Evolutionary conservation across 1,139 yeast species (phyloP), one percentile per base, ranked within the genome.

Genomic region (Nadsonia commutata): DNA sequence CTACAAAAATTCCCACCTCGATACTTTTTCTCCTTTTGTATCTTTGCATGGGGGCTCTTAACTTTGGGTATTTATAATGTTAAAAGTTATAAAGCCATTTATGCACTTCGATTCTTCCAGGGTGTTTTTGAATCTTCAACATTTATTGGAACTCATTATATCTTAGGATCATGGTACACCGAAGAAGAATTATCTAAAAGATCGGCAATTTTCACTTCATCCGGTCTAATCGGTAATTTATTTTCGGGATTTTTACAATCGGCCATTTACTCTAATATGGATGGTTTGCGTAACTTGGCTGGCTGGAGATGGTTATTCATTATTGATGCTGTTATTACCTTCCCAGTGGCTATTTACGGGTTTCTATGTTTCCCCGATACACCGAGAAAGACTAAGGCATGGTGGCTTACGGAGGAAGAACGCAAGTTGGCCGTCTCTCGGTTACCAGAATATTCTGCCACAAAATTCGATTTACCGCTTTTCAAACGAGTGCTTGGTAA

Each of bases 291-390:
- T 22, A 80, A 81, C 0, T 60, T 74, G 38, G 70, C 63, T 17
- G 74, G 80, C 2, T 78, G 84, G 84, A 70, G 78, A 58, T 77
- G 84, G 83, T 64, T 78, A 45, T 78, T 77, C 52, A 72, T 78
- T 43, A 68, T 78, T 48, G 83, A 74, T 51, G 77, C 75, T 3
- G 57, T 68, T 16, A 63, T 74, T 40, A 66, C 76, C 2, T 57
- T 71, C 27, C 77, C 77, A 0, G 74, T 80, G 43, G 85, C 81
- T 13, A 21, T 80, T 19, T 59, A 76, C 48, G 88, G 88, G 0
- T 70, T 76, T 51, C 68, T 72, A 52, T 54, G 70, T 48, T 66
- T 79, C 49, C 90, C 90, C 1, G 88, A 86, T 40, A 77, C 82
- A 27, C 86, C 88, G 1, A 50, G 53, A 13, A 63, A 60, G 18